Conservation (phyloP, 2,329 filamentous ascomycete genomes). For the Paramyrothecium roridum region DNA sequence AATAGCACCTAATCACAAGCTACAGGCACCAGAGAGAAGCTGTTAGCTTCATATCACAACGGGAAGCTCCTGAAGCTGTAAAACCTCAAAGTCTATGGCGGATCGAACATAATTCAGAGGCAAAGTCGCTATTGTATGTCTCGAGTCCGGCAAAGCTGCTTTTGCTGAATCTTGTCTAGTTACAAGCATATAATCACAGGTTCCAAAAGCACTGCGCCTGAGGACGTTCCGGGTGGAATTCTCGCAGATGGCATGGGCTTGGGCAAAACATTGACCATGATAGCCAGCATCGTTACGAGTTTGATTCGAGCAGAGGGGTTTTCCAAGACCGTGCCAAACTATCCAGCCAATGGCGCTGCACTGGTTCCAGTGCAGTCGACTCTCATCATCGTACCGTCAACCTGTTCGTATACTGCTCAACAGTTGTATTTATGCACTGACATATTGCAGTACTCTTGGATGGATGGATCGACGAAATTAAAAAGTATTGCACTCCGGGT, state of each 20-base stretch:
- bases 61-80: not conserved
- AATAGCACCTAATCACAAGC: not conserved
- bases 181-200: not conserved
- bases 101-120: not conserved
- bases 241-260: slow-evolving; percentile 1
- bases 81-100: not conserved
- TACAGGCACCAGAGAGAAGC: not conserved
- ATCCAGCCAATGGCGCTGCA: not conserved
- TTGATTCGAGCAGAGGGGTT: not conserved
- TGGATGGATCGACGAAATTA: slow-evolving; percentile 32
- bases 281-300: not conserved
- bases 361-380: slow-evolving; percentile 21
- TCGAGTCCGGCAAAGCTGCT: no score
- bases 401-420: slow-evolving; percentile 20
- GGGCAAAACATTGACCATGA: slow-evolving; percentile 1
- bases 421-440: slow-evolving; percentile 5
- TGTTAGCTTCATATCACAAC: not conserved
- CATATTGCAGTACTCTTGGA: slow-evolving; percentile 27
- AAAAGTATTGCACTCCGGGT: slow-evolving; percentile 18
- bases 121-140: not conserved
- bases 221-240: not conserved
- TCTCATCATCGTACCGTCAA: slow-evolving; percentile 37
- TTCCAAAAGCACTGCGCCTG: not conserved
- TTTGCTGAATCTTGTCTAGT: not conserved
- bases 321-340: not conserved